These are phyloP conservation scores for Gynostemma pentaphyllum DNA, from an alignment of 306 rosid species.

Conservation along the genomic window DNA sequence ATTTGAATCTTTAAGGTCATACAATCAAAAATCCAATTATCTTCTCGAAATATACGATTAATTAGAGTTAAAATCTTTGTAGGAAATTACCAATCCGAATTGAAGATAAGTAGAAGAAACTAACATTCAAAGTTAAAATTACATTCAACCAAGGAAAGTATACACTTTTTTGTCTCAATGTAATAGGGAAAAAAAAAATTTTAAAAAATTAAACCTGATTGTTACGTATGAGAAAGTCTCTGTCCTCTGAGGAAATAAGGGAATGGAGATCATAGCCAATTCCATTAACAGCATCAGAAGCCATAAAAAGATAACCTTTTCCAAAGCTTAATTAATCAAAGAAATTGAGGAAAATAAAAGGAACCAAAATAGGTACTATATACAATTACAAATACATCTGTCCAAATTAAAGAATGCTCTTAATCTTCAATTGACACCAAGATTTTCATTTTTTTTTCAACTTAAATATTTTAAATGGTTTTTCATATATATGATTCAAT, in stretches of 20 bases:
- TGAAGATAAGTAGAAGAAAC: neutral
- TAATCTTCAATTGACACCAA: no score
- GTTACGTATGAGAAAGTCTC: constrained; percentile 48
- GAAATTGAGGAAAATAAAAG: no score
- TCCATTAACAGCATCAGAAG: neutral
- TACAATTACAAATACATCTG: no score
- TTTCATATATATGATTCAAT: no score
- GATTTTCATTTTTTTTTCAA: no score
- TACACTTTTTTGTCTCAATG: neutral
- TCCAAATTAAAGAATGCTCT: no score
- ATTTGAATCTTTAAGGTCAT: no score
- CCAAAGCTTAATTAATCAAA: neutral
- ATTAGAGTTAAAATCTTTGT: neutral
- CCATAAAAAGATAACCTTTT: neutral
- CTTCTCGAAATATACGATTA: no score
- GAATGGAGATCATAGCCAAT: constrained; percentile 22
- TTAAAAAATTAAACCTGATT: constrained; percentile 60
- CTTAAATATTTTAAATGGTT: no score
- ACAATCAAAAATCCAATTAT: no score
- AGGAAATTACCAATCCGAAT: neutral
- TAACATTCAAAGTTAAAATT: neutral
- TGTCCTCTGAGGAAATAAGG: constrained; percentile 37
- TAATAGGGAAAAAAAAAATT: neutral
- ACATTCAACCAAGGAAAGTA: neutral
- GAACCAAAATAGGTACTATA: no score